Base-by-base conservation (phyloP, 768 basidiomycete species). In the Suillus cothurnatus region DNA sequence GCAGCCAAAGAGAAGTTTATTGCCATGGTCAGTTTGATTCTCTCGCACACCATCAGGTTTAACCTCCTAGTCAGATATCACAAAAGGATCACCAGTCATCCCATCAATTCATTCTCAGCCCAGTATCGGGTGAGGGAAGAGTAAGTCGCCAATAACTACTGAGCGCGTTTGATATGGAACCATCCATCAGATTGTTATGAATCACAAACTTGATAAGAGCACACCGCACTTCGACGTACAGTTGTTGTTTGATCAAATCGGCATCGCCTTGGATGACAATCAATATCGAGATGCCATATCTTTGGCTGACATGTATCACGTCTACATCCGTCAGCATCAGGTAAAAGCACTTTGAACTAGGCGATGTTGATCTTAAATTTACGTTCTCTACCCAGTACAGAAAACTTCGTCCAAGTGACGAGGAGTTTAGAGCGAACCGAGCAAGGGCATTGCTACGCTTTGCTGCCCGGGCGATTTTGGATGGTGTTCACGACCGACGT, bases 251-350 rank as follows among this genome's bases (percentile, higher is more conserved):
- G 89, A 97, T 69, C 94, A 98, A 76, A 95, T 99, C 60, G 95
- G 92, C 9, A 88, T 99, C 63, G 85, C 91, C 26, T 80, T 99
- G 57, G 97, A 99, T 74, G 89, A 94, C 67, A 87, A 95, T 69
- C 97, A 99, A 77, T 99, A 98, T 74, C 87, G 94, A 61, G 95
- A 99, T 76, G 87, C 86, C 28, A 94, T 99, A 64, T 96, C 93
- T 26, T 85, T 99, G 53, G 82, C 95, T 66, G 96, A 99, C 75
- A 95, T 98, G 86, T 97, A 97, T 77, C 97, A 99, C 75, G 90
- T 98, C 66, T 97, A 97, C 77, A 85, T 90, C 55, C 88, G 97
- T 61, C 89, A 89, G 70, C 87, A 87, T 67, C 91, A 92, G 83
- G 92, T 92, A 73, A 72, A 77, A 71, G 32, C 50, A 52, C 55